Base-by-base conservation (phyloP, 192 early-diverging fungal species). In the Backusella liffmaniae region DNA sequence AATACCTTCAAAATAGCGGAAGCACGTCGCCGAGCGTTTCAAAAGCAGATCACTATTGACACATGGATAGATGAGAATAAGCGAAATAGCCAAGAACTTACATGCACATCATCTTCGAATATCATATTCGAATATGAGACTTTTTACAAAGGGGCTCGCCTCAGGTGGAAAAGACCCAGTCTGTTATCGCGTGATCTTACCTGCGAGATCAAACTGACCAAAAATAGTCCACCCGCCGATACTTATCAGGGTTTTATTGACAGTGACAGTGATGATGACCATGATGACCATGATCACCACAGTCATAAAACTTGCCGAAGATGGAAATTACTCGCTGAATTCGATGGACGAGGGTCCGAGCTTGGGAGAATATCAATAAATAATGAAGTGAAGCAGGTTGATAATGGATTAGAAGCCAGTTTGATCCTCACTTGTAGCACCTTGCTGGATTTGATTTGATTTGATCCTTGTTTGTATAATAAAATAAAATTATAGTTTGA, bases 131-230 rank as follows among this genome's bases (percentile, higher is more conserved):
- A 74, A 10, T 83, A 83, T 18, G 71, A 76, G 35, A 67, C 74
- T 5, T 26, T 66, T n/a, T 79, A 76, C 30, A 62, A 76, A 34
- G 56, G 70, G 6, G 30, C 72, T 23, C 42, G 66, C 23, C 67
- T 83, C 4, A 78, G 82, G 4, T 83, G 82, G 82, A 53, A 70
- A 66, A 76, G 82, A 37, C 74, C 78, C 15, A 73, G 74, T 23
- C 13, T 83, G 1, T 30, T 83, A 12, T 79, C 82, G 0, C 82
- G 76, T 56, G 78, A 83, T 41, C 66, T 83, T 23, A 56, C 68
- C 18, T 83, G 82, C 23, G 77, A 79, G 42, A 73, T 83, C 29
- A 44, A 73, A 21, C 59, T 69, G 2, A 67, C 67, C 34, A 62
- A 62, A 62, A 62, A 62, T 62, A 29, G 56, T 4, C 7, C 23